A percentile compares a stretch with the other conserved stretches of the same genome.
Evolutionary conservation across 73 alveolate genomes (phyloP).

Genomic region (Stentor roeselii): DNA sequence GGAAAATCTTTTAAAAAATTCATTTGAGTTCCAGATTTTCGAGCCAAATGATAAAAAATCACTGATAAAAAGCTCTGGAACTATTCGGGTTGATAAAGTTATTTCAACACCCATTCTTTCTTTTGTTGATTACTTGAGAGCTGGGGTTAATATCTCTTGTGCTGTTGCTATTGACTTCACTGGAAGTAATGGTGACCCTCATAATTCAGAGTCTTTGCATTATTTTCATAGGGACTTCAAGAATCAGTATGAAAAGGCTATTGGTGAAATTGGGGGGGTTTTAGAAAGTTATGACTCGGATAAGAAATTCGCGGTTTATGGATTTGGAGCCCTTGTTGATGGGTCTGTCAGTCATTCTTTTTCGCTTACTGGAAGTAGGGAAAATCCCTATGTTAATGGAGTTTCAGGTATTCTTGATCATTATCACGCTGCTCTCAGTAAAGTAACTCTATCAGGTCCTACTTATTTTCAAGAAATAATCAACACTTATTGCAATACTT

Average conservation of each 20-base stretch:
- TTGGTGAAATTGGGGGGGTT: conserved; percentile 71
- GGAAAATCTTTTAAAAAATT: background rate
- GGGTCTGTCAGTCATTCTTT: conserved; percentile 63
- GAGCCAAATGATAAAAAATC: too few relatives aligned
- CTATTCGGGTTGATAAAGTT: conserved; percentile 29
- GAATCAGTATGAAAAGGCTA: conserved; percentile 80
- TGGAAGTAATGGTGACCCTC: conserved; percentile 77
- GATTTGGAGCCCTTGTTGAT: conserved; percentile 86
- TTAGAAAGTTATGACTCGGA: conserved; percentile 87
- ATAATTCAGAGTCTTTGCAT: conserved; percentile 58
- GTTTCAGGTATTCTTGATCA: conserved; percentile 62
- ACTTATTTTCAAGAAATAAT: conserved; percentile 73
- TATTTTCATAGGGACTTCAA: conserved; percentile 41
- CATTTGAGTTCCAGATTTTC: too few relatives aligned
- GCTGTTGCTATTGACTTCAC: conserved; percentile 85
- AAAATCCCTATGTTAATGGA: conserved; percentile 72
- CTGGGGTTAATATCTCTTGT: conserved; percentile 71
- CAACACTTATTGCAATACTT: conserved; percentile 35
- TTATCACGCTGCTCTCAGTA: conserved; percentile 58
- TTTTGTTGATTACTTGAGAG: conserved; percentile 83
- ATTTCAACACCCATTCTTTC: conserved; percentile 27
- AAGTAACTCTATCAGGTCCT: conserved; percentile 80
- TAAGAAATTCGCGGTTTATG: conserved; percentile 84
- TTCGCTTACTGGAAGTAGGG: conserved; percentile 75
- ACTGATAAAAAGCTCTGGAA: conserved; percentile 31